Evolutionary conservation across 192 early-diverging fungal genomes (phyloP).

Genomic region (Tieghemiomyces parasiticus): DNA sequence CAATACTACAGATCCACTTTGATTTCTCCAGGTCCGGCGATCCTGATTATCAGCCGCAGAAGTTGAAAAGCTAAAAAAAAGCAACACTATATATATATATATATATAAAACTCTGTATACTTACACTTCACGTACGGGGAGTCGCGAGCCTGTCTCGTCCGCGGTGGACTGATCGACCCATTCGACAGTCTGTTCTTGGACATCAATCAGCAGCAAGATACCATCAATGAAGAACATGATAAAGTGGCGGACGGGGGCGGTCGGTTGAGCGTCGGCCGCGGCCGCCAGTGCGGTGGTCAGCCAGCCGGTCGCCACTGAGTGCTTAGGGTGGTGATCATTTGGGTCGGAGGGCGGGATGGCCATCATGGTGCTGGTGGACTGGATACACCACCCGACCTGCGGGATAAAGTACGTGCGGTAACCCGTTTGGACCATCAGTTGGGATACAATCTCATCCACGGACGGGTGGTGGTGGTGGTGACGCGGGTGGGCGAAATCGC

Average conservation of each 20-base stretch:
- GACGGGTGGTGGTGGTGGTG: background rate
- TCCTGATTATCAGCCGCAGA: no score
- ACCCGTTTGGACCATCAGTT: constrained; percentile 14
- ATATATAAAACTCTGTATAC: no score
- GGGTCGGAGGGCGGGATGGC: no score
- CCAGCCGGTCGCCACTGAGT: background rate
- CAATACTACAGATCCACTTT: background rate
- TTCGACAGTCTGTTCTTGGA: constrained; percentile 5
- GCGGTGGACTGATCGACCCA: constrained; percentile 3
- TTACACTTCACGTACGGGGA: no score
- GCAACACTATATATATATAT: no score
- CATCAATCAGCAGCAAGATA: constrained; percentile 9
- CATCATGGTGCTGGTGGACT: background rate
- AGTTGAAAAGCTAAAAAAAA: no score
- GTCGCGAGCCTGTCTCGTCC: background rate
- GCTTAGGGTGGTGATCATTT: no score
- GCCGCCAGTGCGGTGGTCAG: background rate
- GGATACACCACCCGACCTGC: constrained; percentile 29
- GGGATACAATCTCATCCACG: constrained; percentile 8
- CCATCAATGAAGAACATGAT: constrained; percentile 11
- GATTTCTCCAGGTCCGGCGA: no score
- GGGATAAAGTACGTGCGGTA: constrained; percentile 19
- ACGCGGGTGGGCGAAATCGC: background rate
- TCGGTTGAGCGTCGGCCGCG: background rate
- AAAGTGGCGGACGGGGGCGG: background rate